phyloP scores from a whole-genome alignment of 306 rosid genomes.

The Cyclanthera cordifolia region DNA sequence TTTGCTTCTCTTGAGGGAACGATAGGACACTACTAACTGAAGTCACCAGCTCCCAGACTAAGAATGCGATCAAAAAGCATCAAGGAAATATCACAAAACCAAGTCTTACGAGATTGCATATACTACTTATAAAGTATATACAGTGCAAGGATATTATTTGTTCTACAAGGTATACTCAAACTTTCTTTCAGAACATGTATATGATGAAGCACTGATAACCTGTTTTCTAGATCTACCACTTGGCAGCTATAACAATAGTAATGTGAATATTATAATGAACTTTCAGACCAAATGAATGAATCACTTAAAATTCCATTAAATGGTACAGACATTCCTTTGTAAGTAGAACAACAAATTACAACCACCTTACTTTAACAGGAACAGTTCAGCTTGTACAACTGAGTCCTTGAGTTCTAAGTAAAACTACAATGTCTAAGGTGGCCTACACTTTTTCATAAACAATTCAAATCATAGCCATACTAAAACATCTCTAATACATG shows the following conservation, averaged over 20 bases:
- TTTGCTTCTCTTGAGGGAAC: constrained; percentile 9
- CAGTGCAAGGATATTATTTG: neutral
- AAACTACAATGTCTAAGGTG: neutral
- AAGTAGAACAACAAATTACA: neutral
- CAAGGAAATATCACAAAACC: constrained; percentile 12
- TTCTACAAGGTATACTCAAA: neutral
- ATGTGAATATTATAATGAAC: neutral
- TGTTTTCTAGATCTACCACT: neutral
- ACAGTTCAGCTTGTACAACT: no score
- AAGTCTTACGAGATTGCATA: constrained; percentile 1
- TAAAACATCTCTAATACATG: neutral
- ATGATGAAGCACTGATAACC: neutral
- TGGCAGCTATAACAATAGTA: neutral
- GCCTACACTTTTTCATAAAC: neutral
- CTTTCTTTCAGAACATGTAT: constrained; percentile 3
- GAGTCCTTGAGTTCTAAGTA: neutral
- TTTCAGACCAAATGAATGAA: neutral
- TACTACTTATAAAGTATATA: neutral
- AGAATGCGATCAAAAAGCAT: constrained; percentile 16
- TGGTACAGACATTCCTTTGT: neutral
- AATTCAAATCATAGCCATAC: neutral
- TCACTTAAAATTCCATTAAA: neutral
- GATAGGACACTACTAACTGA: constrained; percentile 15
- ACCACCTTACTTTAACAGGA: no score
- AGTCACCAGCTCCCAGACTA: constrained; percentile 15